Conservation (phyloP, 106 monocot species). For the Dendrobium nobile region DNA sequence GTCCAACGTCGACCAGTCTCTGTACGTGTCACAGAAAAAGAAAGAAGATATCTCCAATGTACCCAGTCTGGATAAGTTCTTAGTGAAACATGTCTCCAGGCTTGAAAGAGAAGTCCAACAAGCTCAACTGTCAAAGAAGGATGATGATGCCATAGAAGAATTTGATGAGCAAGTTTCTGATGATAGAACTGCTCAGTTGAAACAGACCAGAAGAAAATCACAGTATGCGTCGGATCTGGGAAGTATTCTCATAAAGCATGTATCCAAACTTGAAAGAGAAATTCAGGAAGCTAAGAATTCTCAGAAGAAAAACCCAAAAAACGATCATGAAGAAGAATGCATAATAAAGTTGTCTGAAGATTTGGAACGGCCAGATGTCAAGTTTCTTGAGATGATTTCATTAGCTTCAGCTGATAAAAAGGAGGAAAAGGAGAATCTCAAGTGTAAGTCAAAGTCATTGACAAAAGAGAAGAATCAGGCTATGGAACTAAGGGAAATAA, state of each 20-base stretch:
- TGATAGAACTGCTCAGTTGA: background rate
- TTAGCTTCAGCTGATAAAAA: background rate
- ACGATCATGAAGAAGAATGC: background rate
- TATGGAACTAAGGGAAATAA: background rate
- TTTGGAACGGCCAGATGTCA: background rate
- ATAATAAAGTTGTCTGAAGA: background rate
- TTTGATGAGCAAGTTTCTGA: background rate
- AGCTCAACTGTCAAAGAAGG: slow-evolving; percentile 39
- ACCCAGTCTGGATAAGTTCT: slow-evolving; percentile 62
- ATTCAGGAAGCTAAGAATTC: slow-evolving; percentile 43
- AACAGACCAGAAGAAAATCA: background rate
- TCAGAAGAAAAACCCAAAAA: slow-evolving; percentile 4
- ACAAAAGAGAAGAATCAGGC: slow-evolving; percentile 1
- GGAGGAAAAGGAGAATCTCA: background rate
- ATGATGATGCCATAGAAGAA: background rate
- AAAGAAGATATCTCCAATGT: slow-evolving; percentile 26
- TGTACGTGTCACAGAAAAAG: slow-evolving; percentile 13
- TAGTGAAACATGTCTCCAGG: slow-evolving; percentile 68
- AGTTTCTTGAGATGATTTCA: background rate
- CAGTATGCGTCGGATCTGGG: slow-evolving; percentile 36
- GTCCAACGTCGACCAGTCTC: slow-evolving; percentile 16
- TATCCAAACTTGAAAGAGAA: slow-evolving; percentile 67
- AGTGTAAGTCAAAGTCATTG: background rate
- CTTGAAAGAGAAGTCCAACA: slow-evolving; percentile 75
- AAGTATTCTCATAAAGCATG: slow-evolving; percentile 64